Evolutionary conservation across 1,284 basidiomycete genomes (phyloP).

Genomic region (Pyrrhoderma noxium): DNA sequence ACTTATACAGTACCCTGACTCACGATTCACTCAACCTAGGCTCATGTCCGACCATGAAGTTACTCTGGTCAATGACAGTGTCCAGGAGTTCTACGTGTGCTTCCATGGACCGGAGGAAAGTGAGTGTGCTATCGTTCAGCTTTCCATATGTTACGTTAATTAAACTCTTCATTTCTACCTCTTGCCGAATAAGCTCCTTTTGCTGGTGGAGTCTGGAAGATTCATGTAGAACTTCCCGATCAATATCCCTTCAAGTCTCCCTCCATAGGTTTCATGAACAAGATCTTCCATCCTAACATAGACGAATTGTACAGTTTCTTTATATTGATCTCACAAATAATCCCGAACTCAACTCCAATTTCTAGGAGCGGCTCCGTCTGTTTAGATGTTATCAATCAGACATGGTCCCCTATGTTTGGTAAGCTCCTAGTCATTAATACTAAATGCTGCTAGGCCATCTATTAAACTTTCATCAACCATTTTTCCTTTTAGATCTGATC

Average conservation of each 20-base stretch:
- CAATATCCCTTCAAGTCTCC: constrained; percentile 99
- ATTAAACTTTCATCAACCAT: too few relatives aligned
- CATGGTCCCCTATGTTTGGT: constrained; percentile 99
- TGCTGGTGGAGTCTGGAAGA: constrained; percentile 95
- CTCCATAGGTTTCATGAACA: constrained; percentile 99
- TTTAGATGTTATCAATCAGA: constrained; percentile 95
- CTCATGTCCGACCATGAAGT: constrained; percentile 98
- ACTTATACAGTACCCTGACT: constrained; percentile 1
- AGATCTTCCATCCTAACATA: constrained; percentile 99
- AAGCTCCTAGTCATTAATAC: constrained; percentile 24
- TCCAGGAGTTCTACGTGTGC: constrained; percentile 97
- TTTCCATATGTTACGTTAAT: constrained; percentile 4
- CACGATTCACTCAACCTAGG: constrained; percentile 34
- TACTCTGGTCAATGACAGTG: constrained; percentile 94
- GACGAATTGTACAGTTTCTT: constrained; percentile 73
- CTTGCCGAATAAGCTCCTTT: constrained; percentile 69
- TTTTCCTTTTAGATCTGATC: constrained; percentile 74
- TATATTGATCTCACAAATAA: constrained; percentile 8
- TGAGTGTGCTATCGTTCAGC: constrained; percentile 36
- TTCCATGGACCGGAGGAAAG: constrained; percentile 95
- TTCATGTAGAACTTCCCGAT: constrained; percentile 98
- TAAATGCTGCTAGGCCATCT: too few relatives aligned
- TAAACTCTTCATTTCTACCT: constrained; percentile 18
- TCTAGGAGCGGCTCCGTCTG: constrained; percentile 90
- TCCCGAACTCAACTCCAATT: constrained; percentile 16